Base-by-base conservation (phyloP, 805 yeast species). In the Lipomyces starkeyi region DNA sequence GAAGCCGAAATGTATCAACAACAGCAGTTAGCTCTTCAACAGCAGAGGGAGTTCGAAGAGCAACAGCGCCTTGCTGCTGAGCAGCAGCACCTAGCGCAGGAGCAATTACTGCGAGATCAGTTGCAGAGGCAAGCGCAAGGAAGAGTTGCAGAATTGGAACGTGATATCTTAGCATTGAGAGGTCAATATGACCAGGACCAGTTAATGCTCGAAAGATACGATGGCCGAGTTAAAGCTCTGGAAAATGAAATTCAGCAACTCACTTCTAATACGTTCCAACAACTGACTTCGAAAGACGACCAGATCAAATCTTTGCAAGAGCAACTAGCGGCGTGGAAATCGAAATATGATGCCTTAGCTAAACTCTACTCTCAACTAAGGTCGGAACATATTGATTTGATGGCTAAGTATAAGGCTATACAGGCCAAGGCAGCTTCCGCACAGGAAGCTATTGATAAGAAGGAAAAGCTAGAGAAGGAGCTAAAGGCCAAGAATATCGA, bases 141-240 rank as follows among this genome's bases (percentile, higher is more conserved):
- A 35, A 84, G 91, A 69, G 91, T 88, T 40, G 87, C 93, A 0
- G 93, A 91, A 71, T 81, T 91, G 64, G 97, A 93, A 77, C 89
- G 91, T 73, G 97, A 93, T 76, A 78, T 93, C 60, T 80, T 91
- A 52, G 85, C 88, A 71, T 81, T 92, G 71, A 86, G 88, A 72
- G 91, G 89, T 49, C 97, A 92, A 75, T 91, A 90, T 75, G 97
- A 93, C 72, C 90, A 88, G 73, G 97, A 91, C 76, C 97, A 91
- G 77, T 82, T 86, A 72, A 81, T 93, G 80, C 83, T 93, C 63
- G 91, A 89, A 77, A 97, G 92, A 77, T 93, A 93, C 76, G 98
- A 93, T 77, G 84, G 87, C 69, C 83, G 97, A 65, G 97, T 93
- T 8, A 89, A 89, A 77, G 86, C 89, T 29, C 83, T 93, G 70